phyloP scores from a whole-genome alignment of 306 rosid species.

The Inga leiocalycina region DNA sequence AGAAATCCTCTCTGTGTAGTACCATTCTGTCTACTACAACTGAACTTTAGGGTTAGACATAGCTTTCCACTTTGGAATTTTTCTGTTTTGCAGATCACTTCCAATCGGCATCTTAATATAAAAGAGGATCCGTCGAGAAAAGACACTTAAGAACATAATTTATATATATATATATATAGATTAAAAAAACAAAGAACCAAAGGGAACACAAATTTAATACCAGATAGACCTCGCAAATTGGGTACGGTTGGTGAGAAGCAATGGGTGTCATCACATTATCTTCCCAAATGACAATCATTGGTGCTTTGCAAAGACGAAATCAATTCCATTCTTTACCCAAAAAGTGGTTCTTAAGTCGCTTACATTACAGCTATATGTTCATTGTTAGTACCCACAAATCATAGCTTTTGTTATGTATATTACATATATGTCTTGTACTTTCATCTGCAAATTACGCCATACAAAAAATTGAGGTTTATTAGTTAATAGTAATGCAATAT shows the following conservation, averaged over 20 bases:
- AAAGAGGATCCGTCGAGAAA: background rate
- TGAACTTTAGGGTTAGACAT: slow-evolving; percentile 1
- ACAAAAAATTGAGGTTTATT: background rate
- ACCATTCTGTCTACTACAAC: background rate
- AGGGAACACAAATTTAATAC: background rate
- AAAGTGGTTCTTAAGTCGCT: slow-evolving; percentile 21
- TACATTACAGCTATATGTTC: slow-evolving; percentile 10
- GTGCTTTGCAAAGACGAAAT: slow-evolving; percentile 18
- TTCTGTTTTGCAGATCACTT: background rate
- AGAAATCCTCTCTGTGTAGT: slow-evolving; percentile 22
- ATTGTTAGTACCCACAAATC: background rate
- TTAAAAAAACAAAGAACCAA: background rate
- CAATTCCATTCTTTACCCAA: slow-evolving; percentile 3
- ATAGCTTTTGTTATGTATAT: background rate
- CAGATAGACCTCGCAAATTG: slow-evolving; percentile 27
- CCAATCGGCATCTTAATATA: background rate
- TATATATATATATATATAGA: background rate
- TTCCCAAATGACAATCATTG: slow-evolving; percentile 37
- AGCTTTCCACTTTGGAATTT: slow-evolving; percentile 12
- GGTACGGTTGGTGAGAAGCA: slow-evolving; percentile 45
- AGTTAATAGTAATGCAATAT: background rate
- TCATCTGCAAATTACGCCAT: background rate
- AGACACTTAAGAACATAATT: background rate
- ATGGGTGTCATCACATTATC: slow-evolving; percentile 37
- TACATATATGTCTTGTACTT: background rate